Conservation (phyloP, 257 asterid genomes). For the Salvia miltiorrhiza region DNA sequence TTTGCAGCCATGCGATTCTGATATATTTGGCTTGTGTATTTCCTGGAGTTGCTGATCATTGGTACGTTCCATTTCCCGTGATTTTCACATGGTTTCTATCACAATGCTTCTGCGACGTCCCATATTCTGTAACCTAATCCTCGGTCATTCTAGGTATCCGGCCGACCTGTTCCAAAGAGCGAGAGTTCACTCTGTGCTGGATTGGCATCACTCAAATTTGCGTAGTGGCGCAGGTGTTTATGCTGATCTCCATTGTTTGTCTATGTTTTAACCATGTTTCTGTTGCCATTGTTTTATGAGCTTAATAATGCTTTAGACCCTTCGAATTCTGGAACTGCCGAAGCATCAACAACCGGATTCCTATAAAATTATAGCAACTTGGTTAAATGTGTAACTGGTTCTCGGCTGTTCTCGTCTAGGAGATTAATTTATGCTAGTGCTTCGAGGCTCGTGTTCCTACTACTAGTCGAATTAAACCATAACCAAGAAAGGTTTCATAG, state of each 20-base stretch:
- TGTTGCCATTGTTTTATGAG: background rate
- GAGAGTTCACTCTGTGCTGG: constrained; percentile 74
- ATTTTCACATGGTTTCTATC: background rate
- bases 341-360: background rate
- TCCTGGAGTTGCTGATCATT: constrained; percentile 94
- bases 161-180: constrained; percentile 75
- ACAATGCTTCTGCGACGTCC: background rate
- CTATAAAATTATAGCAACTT: background rate
- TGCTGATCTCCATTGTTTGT: background rate
- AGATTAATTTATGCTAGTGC: background rate
- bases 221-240: constrained; percentile 78
- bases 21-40: constrained; percentile 66
- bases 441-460: background rate
- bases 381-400: background rate
- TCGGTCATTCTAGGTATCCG: constrained; percentile 68
- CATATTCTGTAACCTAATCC: constrained; percentile 3
- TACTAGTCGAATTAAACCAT: background rate
- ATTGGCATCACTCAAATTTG: constrained; percentile 90
- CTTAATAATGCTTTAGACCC: no score
- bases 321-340: no score
- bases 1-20: constrained; percentile 92
- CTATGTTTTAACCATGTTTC: background rate
- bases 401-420: background rate
- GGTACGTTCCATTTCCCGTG: constrained; percentile 48
- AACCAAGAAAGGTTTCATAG: background rate